Conservation (phyloP, 148 eudicot genomes). For the Rhododendron ovatum region DNA sequence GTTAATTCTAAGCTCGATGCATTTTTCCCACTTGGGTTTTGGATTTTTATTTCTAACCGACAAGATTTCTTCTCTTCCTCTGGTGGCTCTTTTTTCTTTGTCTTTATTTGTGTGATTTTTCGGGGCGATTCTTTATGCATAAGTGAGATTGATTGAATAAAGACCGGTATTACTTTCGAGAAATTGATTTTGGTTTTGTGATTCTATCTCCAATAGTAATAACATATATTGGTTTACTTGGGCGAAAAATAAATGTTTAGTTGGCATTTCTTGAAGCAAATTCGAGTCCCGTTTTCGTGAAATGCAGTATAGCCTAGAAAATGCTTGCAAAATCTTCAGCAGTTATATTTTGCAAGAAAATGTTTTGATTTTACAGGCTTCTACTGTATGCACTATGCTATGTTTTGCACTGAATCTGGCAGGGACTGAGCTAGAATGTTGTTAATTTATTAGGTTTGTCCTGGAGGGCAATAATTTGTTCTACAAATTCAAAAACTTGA, state of each 20-base stretch:
- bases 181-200: neutral
- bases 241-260: neutral
- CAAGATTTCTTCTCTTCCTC: neutral
- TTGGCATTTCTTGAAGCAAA: neutral
- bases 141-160: neutral
- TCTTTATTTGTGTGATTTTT: neutral
- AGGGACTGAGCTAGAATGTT: neutral
- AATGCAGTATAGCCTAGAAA: neutral
- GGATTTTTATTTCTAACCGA: neutral
- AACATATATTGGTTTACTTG: neutral
- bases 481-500: neutral
- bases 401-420: neutral
- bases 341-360: neutral
- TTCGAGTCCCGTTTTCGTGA: neutral
- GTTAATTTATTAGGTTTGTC: neutral
- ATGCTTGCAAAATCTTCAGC: neutral
- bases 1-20: neutral
- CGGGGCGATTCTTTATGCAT: neutral
- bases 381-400: neutral
- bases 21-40: neutral
- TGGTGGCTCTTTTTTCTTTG: neutral
- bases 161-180: neutral
- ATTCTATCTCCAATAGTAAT: neutral
- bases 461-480: neutral
- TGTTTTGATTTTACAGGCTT: neutral